phyloP scores from a whole-genome alignment of 2,329 filamentous ascomycete species.

The Pochonia chlamydosporia region DNA sequence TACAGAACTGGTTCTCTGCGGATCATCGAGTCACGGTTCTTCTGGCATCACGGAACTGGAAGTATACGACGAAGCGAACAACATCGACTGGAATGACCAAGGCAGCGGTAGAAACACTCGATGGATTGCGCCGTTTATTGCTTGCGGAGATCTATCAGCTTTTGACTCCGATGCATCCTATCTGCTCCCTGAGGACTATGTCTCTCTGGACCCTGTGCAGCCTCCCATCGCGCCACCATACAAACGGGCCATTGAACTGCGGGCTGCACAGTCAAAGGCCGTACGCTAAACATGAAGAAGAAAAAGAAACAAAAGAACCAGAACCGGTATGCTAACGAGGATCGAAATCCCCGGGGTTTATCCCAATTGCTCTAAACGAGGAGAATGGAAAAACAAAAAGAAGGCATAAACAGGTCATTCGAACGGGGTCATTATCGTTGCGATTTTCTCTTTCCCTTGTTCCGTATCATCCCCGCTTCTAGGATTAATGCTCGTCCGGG shows the following conservation, averaged over 20 bases:
- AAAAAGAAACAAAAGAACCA: neutral
- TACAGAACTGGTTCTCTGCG: constrained; percentile 9
- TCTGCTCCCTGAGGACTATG: constrained; percentile 75
- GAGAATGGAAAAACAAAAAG: neutral
- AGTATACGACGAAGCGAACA: constrained; percentile 40
- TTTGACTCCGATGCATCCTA: constrained; percentile 97
- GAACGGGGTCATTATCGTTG: constrained; percentile 1
- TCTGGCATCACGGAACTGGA: constrained; percentile 40
- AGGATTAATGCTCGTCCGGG: constrained; percentile 23
- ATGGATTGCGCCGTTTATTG: constrained; percentile 94
- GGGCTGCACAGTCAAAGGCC: constrained; percentile 27
- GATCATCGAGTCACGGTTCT: constrained; percentile 1
- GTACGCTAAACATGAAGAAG: neutral
- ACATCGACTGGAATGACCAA: constrained; percentile 18
- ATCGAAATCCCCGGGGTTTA: neutral
- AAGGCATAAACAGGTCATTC: neutral
- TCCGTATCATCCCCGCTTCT: neutral
- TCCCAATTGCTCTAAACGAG: neutral
- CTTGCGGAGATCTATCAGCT: constrained; percentile 91
- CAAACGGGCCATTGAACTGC: constrained; percentile 78
- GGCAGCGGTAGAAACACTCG: constrained; percentile 38
- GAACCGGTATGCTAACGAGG: neutral
- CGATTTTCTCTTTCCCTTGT: neutral
- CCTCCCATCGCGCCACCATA: constrained; percentile 95
- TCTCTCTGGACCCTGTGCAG: constrained; percentile 87